These are phyloP conservation scores for Colletotrichum kahawae DNA, from an alignment of 2,329 filamentous ascomycete genomes.

Conservation along the genomic window DNA sequence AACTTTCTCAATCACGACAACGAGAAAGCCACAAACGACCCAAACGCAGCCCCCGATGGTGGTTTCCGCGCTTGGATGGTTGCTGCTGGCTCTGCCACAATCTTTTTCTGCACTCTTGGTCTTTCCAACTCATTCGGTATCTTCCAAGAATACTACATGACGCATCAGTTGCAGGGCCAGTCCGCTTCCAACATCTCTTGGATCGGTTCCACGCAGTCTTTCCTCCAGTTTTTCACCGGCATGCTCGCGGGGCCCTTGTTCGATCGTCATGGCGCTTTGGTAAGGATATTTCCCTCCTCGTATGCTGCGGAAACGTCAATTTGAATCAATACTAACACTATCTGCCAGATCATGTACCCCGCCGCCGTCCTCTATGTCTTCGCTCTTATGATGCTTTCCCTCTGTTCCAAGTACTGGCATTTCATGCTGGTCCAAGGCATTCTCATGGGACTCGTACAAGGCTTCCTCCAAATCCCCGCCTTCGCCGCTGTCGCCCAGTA, in stretches of 20 bases:
- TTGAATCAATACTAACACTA: background rate
- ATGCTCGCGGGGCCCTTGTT: constrained; percentile 36
- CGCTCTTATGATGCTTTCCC: constrained; percentile 46
- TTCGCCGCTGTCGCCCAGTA: constrained; percentile 50
- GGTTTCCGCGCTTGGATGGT: constrained; percentile 34
- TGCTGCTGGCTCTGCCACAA: constrained; percentile 24
- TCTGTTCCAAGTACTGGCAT: constrained; percentile 54
- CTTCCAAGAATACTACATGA: constrained; percentile 38
- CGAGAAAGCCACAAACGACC: background rate
- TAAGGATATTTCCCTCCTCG: constrained; percentile 20
- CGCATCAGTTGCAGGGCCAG: constrained; percentile 29
- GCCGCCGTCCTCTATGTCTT: constrained; percentile 33
- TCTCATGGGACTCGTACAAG: constrained; percentile 43
- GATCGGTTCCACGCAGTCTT: constrained; percentile 38
- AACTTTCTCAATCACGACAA: background rate
- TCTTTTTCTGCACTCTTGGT: constrained; percentile 37
- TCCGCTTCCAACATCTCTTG: constrained; percentile 36
- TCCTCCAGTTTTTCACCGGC: constrained; percentile 33
- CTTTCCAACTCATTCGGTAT: constrained; percentile 42
- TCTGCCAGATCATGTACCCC: constrained; percentile 31
- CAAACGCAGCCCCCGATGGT: constrained; percentile 23
- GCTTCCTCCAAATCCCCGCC: constrained; percentile 47
- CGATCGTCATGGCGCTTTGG: constrained; percentile 42
- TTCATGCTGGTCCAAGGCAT: constrained; percentile 56
- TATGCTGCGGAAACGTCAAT: background rate